These are phyloP conservation scores for Tuber umbilicatum DNA, from an alignment of 495 filamentous ascomycete genomes.

Conservation along the genomic window DNA sequence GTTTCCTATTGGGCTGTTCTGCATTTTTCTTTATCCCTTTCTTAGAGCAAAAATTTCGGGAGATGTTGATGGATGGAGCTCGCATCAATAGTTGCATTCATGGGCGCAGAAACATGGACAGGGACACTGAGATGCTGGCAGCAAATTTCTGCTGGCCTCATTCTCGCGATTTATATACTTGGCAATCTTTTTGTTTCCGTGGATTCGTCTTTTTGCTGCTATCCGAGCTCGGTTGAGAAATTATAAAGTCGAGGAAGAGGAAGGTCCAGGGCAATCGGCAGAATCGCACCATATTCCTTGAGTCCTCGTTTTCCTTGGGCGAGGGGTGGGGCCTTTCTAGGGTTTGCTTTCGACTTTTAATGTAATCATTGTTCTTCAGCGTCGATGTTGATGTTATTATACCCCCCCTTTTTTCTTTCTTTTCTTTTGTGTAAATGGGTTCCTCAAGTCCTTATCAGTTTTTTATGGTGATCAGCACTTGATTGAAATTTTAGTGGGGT, in stretches of 20 bases:
- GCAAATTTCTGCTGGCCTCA: constrained; percentile 33
- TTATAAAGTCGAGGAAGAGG: background rate
- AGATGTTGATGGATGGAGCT: constrained; percentile 32
- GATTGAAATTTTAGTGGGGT: background rate
- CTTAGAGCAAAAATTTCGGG: constrained; percentile 34
- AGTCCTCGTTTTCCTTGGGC: background rate
- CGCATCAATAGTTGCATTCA: constrained; percentile 37
- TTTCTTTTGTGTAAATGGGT: constrained; percentile 15
- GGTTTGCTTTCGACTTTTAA: constrained; percentile 12
- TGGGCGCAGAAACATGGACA: constrained; percentile 27
- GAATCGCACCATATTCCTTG: background rate
- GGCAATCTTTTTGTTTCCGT: constrained; percentile 18
- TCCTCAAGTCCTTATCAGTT: background rate
- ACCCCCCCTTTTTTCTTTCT: constrained; percentile 4
- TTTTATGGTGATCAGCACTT: background rate
- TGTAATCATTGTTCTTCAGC: constrained; percentile 22
- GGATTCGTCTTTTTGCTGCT: background rate
- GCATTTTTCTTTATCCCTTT: constrained; percentile 31
- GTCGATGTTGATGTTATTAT: constrained; percentile 13
- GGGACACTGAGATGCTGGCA: constrained; percentile 20
- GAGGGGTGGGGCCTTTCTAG: background rate
- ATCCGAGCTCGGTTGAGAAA: background rate
- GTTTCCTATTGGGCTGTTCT: constrained; percentile 18
- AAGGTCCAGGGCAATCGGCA: background rate
- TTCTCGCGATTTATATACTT: constrained; percentile 32